Conservation (phyloP, 768 basidiomycete genomes). For the Xanthoconium stramineum region DNA sequence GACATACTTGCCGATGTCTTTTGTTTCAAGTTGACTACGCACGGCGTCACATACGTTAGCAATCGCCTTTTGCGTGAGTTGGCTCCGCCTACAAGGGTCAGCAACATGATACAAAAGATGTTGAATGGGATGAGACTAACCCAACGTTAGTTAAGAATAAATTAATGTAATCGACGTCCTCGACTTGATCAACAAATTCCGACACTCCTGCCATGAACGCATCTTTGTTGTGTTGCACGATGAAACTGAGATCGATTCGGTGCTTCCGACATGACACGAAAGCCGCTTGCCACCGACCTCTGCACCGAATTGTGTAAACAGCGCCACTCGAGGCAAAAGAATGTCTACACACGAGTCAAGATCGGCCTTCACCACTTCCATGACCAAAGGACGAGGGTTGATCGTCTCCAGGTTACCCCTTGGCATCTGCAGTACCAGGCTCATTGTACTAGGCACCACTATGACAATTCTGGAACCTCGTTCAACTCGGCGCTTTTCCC, state of each 20-base stretch:
- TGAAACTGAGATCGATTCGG: slow-evolving; percentile 82
- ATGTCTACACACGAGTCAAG: slow-evolving; percentile 49
- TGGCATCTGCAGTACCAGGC: slow-evolving; percentile 94
- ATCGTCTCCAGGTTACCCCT: slow-evolving; percentile 96
- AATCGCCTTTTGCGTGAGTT: slow-evolving; percentile 55
- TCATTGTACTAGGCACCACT: slow-evolving; percentile 84
- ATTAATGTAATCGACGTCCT: slow-evolving; percentile 89
- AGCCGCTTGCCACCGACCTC: slow-evolving; percentile 78
- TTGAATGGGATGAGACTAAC: slow-evolving; percentile 40
- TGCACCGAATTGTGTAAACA: slow-evolving; percentile 26
- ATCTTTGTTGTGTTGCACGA: slow-evolving; percentile 78
- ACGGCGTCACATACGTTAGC: slow-evolving; percentile 75
- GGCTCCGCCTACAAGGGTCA: slow-evolving; percentile 49
- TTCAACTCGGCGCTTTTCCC: slow-evolving; percentile 81
- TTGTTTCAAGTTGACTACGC: slow-evolving; percentile 64
- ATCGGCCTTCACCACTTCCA: slow-evolving; percentile 77
- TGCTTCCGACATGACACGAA: slow-evolving; percentile 92
- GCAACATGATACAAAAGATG: background rate
- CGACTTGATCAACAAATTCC: slow-evolving; percentile 78
- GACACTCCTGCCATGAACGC: slow-evolving; percentile 62
- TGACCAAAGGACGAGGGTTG: slow-evolving; percentile 86
- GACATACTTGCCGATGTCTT: slow-evolving; percentile 74
- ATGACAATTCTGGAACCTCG: slow-evolving; percentile 87
- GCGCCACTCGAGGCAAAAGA: background rate
- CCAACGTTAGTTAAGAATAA: slow-evolving; percentile 84